A percentile compares a stretch with the other conserved stretches of the same genome.
Evolutionary conservation across 2,329 filamentous ascomycete species (phyloP).

Genomic region (Venturiaceae sp.): DNA sequence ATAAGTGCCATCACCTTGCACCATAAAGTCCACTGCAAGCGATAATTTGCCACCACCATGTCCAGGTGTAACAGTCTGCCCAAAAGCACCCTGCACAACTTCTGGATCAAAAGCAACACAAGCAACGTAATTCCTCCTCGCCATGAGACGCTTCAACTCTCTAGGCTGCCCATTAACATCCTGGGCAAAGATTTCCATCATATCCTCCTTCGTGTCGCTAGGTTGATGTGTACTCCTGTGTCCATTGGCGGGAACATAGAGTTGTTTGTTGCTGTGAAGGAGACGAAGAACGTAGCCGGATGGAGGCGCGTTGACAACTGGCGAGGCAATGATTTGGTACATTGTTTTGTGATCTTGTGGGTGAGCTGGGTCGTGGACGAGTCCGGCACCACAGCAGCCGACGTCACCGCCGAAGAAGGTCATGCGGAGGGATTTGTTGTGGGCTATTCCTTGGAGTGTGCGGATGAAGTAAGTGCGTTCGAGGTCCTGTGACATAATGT

Average conservation of each 20-base stretch:
- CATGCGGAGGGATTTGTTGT: slow-evolving; percentile 93
- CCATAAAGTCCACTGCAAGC: slow-evolving; percentile 90
- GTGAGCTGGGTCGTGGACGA: slow-evolving; percentile 87
- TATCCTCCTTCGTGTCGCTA: slow-evolving; percentile 95
- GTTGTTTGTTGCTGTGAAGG: slow-evolving; percentile 86
- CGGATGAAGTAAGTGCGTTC: slow-evolving; percentile 94
- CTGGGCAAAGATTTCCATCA: slow-evolving; percentile 99
- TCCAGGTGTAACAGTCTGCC: slow-evolving; percentile 25
- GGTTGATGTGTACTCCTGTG: slow-evolving; percentile 57
- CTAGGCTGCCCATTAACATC: slow-evolving; percentile 77
- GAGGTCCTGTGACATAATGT: slow-evolving; percentile 53
- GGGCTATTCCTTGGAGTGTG: slow-evolving; percentile 87
- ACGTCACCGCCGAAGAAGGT: slow-evolving; percentile 93
- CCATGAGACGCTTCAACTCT: slow-evolving; percentile 89
- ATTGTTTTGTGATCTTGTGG: slow-evolving; percentile 96
- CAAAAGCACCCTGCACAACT: slow-evolving; percentile 44
- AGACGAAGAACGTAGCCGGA: slow-evolving; percentile 81
- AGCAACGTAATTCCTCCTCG: slow-evolving; percentile 81
- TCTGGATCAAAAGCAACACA: slow-evolving; percentile 94
- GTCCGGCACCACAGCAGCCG: slow-evolving; percentile 81
- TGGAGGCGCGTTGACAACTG: slow-evolving; percentile 83
- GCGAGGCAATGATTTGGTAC: slow-evolving; percentile 94
- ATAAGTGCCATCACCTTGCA: slow-evolving; percentile 80
- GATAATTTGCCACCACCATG: slow-evolving; percentile 49
- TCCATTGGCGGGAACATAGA: slow-evolving; percentile 90